Base-by-base conservation (phyloP, 768 basidiomycete species). In the Saitozyma podzolica region DNA sequence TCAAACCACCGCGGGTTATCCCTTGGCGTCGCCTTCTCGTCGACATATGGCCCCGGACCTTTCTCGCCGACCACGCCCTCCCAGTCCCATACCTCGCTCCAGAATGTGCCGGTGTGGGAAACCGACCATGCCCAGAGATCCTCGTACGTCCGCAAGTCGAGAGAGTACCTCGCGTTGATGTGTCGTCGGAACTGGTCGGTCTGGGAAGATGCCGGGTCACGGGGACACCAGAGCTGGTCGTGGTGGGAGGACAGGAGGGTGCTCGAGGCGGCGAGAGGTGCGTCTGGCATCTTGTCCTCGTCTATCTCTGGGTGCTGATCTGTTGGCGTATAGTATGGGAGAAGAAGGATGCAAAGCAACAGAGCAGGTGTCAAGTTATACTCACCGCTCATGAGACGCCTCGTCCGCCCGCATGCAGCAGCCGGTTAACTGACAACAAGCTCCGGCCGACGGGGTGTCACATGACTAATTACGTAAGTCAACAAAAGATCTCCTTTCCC, bases 81-180 rank as follows among this genome's bases (percentile, higher is more conserved):
- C 56, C 82, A 82, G 71, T 90, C 88, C 89, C 89, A 91, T n/a
- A 88, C 86, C 14, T 83, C 72, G 41, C 80, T 80, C 90, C 89
- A 91, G 80, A 91, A 91, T 43, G 80, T 76, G 63, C 85, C 84
- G 61, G 87, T 82, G 72, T 87, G 75, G 29, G 79, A 66, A 6
- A 82, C 84, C 0, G 88, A 89, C 89, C 89, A 81, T n/a, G 64
- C 73, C 70, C 86, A 89, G 7, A 91, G 82, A 58, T 90, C 87
- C 58, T 82, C 72, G 75, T 90, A 90, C 10, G 84, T 81, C 40
- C 68, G 56, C 13, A 90, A 80, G n/a, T 48, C 56, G 9, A 86
- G 77, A 16, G 75, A 77, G 62, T 84, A 81, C 11, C 76, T 78
- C 49, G 78, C 63, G 74, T 89, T 90, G 68, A 87, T 81, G 61